These are phyloP conservation scores for Keithomyces neogunnii DNA, from an alignment of 2,329 filamentous ascomycete genomes.

Conservation along the genomic window DNA sequence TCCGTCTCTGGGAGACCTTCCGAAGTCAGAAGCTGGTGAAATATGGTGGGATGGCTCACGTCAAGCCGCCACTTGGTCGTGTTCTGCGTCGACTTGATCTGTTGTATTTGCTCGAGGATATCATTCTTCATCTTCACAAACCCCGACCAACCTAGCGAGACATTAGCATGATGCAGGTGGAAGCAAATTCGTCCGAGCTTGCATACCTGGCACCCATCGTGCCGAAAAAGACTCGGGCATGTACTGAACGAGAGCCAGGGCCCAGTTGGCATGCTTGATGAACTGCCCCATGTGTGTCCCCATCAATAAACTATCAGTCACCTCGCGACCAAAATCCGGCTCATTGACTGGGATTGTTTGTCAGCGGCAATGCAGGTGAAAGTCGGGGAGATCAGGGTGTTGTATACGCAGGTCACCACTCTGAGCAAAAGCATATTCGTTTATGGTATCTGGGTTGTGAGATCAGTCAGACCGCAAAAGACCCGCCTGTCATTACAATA, in stretches of 20 bases:
- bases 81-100: slow-evolving; percentile 25
- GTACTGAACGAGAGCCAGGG: slow-evolving; percentile 24
- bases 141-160: slow-evolving; percentile 23
- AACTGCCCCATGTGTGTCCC: slow-evolving; percentile 28
- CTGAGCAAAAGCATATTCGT: slow-evolving; percentile 30
- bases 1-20: slow-evolving; percentile 22
- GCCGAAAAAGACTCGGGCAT: slow-evolving; percentile 26
- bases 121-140: slow-evolving; percentile 31
- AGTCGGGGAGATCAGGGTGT: neutral
- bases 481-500: neutral
- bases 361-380: neutral
- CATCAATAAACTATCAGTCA: slow-evolving; percentile 26
- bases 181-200: slow-evolving; percentile 5
- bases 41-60: slow-evolving; percentile 26
- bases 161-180: slow-evolving; percentile 12
- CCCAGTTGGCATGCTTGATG: slow-evolving; percentile 27
- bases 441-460: slow-evolving; percentile 25
- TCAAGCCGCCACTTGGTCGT: slow-evolving; percentile 25
- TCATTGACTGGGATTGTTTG: slow-evolving; percentile 19
- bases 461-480: neutral
- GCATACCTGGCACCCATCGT: slow-evolving; percentile 22
- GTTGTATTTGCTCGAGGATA: slow-evolving; percentile 25
- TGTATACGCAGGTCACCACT: slow-evolving; percentile 21
- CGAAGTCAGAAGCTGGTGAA: slow-evolving; percentile 24
- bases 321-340: slow-evolving; percentile 24